Evolutionary conservation across 805 yeast genomes (phyloP).

Genomic region (Candida montana): DNA sequence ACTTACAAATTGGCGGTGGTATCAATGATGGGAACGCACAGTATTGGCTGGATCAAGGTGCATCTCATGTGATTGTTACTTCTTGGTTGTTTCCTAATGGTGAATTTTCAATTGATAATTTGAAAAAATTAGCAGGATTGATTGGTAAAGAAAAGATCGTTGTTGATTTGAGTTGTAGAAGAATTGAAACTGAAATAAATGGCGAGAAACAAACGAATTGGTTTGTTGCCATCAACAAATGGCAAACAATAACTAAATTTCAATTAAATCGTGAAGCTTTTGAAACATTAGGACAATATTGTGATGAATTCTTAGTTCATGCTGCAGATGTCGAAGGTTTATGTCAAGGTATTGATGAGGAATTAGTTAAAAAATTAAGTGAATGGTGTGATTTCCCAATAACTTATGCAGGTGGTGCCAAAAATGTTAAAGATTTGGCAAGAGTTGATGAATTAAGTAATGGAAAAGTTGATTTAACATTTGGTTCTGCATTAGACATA

Average conservation of each 20-base stretch:
- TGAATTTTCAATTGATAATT: constrained; percentile 43
- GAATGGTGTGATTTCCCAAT: constrained; percentile 77
- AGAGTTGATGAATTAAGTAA: constrained; percentile 61
- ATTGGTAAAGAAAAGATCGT: constrained; percentile 72
- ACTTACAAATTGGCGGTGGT: constrained; percentile 91
- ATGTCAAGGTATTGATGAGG: constrained; percentile 86
- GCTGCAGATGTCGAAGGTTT: constrained; percentile 99
- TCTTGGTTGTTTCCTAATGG: constrained; percentile 81
- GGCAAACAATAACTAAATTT: constrained; percentile 85
- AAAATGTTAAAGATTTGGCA: constrained; percentile 59
- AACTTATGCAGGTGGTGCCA: constrained; percentile 98
- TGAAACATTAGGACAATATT: constrained; percentile 49
- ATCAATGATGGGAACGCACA: constrained; percentile 69
- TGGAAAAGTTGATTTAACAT: constrained; percentile 88
- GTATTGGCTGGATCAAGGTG: constrained; percentile 72
- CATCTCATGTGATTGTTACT: constrained; percentile 86
- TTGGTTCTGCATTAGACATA: constrained; percentile 88
- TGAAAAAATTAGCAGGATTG: constrained; percentile 40
- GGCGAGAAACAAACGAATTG: constrained; percentile 35
- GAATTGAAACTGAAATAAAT: constrained; percentile 21
- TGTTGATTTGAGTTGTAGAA: constrained; percentile 84
- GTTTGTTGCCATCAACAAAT: constrained; percentile 97
- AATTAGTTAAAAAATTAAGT: constrained; percentile 63
- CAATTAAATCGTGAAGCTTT: constrained; percentile 52
- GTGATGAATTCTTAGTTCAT: constrained; percentile 86